These are phyloP conservation scores for Taphrina pruni DNA, from an alignment of 1,139 yeast genomes.

Conservation along the genomic window DNA sequence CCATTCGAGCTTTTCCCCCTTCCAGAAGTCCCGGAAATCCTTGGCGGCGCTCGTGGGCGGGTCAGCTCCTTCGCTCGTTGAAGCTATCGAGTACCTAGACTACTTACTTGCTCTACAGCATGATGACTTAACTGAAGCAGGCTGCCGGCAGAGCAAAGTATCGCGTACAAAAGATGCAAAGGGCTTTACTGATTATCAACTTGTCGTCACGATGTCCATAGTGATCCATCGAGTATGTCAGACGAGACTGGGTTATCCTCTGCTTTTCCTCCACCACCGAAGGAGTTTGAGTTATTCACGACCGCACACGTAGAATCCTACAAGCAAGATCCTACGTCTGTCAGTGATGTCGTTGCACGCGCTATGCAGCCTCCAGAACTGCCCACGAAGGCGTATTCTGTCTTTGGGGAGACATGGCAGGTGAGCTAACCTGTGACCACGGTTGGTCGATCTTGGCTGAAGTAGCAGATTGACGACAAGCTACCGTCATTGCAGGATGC, in stretches of 20 bases:
- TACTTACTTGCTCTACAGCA: no score
- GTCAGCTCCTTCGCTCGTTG: no score
- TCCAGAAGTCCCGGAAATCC: no score
- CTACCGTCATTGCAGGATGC: conserved; percentile 48
- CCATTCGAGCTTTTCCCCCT: no score
- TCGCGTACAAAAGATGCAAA: background rate
- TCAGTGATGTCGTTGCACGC: conserved; percentile 52
- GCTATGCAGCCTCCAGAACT: conserved; percentile 69
- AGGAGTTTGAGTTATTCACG: conserved; percentile 71
- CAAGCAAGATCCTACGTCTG: conserved; percentile 41
- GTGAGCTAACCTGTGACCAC: conserved; percentile 47
- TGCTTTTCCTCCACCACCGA: conserved; percentile 87
- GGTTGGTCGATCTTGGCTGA: background rate
- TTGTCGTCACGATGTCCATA: background rate
- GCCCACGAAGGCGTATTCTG: conserved; percentile 67
- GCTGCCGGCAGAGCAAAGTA: no score
- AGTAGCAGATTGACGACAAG: conserved; percentile 41
- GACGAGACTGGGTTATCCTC: conserved; percentile 58
- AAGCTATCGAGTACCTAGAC: no score
- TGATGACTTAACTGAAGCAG: no score
- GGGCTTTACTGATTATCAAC: background rate
- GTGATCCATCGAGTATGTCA: conserved; percentile 12
- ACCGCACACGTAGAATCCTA: conserved; percentile 56
- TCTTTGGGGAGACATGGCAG: conserved; percentile 85
- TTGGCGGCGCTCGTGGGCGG: no score